Conservation (phyloP, 176 grass and related monocot genomes). For the Carex parvula region DNA sequence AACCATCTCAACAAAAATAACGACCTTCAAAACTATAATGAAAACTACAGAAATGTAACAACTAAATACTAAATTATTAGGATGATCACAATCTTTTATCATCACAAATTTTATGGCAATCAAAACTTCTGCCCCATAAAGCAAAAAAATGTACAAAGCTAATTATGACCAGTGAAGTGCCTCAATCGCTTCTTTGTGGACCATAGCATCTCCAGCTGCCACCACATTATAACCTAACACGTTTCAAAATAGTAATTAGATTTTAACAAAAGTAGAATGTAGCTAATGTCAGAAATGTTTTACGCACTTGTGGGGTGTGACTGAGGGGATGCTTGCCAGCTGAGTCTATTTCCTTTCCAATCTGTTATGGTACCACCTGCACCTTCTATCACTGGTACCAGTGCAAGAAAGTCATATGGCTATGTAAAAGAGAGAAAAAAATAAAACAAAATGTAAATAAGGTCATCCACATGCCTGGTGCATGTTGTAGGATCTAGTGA, state of each 20-base stretch:
- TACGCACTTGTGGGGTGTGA: conserved; percentile 61
- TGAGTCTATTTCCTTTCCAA: conserved; percentile 62
- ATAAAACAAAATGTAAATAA: conserved; percentile 15
- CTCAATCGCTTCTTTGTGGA: conserved; percentile 53
- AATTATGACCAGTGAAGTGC: conserved; percentile 35
- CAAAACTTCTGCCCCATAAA: neutral
- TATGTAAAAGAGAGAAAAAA: conserved; percentile 20
- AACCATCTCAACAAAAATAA: too few species aligned
- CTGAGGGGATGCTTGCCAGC: conserved; percentile 52
- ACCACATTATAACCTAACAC: conserved; percentile 80
- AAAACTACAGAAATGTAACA: too few species aligned
- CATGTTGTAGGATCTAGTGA: neutral
- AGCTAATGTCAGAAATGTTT: neutral
- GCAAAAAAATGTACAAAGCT: neutral
- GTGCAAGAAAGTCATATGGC: conserved; percentile 79
- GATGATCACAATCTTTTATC: neutral
- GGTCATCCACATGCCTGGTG: neutral
- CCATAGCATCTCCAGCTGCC: conserved; percentile 62
- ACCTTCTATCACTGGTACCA: conserved; percentile 83
- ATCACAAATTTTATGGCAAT: neutral
- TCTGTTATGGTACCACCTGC: conserved; percentile 86
- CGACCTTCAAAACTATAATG: too few species aligned
- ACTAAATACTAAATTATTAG: neutral
- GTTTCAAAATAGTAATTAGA: neutral
- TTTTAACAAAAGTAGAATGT: neutral